These are phyloP conservation scores for Nadsonia commutata DNA, from an alignment of 1,139 yeast species.

Conservation along the genomic window DNA sequence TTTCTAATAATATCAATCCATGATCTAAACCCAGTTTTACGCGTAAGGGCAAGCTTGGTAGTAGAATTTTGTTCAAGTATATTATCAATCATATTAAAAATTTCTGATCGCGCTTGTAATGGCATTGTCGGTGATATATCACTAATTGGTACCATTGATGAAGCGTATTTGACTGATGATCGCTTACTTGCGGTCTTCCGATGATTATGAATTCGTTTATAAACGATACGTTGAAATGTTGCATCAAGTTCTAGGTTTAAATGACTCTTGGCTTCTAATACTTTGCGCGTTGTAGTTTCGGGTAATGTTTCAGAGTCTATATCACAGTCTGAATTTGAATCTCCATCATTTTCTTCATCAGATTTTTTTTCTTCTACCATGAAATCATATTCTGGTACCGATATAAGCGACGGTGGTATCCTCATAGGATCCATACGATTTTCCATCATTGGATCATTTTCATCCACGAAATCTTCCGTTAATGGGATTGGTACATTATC, in stretches of 20 bases:
- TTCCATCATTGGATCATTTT: slow-evolving; percentile 2
- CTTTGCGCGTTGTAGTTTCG: not conserved
- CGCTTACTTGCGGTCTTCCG: not conserved
- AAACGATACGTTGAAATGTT: slow-evolving; percentile 11
- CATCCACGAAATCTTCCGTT: slow-evolving; percentile 5
- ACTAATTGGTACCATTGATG: slow-evolving; percentile 7
- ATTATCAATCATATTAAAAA: slow-evolving; percentile 8
- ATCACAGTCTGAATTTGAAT: not conserved
- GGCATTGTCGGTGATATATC: slow-evolving; percentile 13
- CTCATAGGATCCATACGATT: slow-evolving; percentile 6
- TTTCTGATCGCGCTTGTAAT: slow-evolving; percentile 8
- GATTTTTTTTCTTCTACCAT: not conserved
- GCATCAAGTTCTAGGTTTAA: slow-evolving; percentile 14
- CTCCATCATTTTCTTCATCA: not conserved
- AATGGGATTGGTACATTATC: slow-evolving; percentile 1
- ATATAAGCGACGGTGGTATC: slow-evolving; percentile 3
- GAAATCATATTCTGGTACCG: not conserved
- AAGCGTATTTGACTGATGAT: not conserved
- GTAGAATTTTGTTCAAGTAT: slow-evolving; percentile 7
- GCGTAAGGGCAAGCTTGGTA: slow-evolving; percentile 1
- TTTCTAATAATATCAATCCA: slow-evolving; percentile 11
- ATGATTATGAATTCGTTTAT: slow-evolving; percentile 10
- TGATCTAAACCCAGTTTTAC: slow-evolving; percentile 1
- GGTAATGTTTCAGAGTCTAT: not conserved
- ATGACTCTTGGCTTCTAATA: not conserved